Base-by-base conservation (phyloP, 2,329 filamentous ascomycete genomes). In the Aplosporella prunicola region DNA sequence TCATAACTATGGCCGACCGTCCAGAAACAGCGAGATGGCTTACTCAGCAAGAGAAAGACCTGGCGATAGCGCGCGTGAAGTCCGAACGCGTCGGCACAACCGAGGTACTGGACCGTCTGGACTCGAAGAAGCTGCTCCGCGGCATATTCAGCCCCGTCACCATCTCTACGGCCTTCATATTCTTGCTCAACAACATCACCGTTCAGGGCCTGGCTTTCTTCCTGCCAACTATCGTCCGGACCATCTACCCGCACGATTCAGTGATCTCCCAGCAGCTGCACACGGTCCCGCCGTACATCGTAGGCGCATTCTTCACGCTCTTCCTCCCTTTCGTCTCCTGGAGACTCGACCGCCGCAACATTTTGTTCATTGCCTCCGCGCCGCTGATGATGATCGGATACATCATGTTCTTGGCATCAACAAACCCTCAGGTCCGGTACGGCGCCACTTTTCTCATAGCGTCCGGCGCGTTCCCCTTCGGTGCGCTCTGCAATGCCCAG, bases 121-220 rank as follows among this genome's bases (percentile, higher is more conserved):
- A 80, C 56, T 58, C 47, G 26, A 62, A 61, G 17, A 84, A 82
- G 59, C 63, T 74, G 1, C 48, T 74, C 26, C 65, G 67, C 4
- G 81, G 80, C 6, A 76, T 83, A 45, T 69, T 76, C 52, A 77
- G 67, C 45, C 80, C 80, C 0, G 68, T 80, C 23, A 76, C 74
- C 0, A 47, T 81, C 0, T 58, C 58, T 7, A 78, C 70, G 0
- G 55, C 72, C 0, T 60, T 76, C 45, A 69, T 79, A 47, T 80
- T 80, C 58, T 58, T 79, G 1, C 66, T 80, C 39, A 67, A 78
- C 64, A 81, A 80, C 57, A 72, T 84, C 51, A 83, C 79, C 0
- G 78, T 83, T 2, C 77, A 82, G 51, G 78, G 79, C 3, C 63
- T 84, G 4, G 75, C 75, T 1, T 82, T 82, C 64, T 83, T 83